Evolutionary conservation across 2,329 filamentous ascomycete species (phyloP), one percentile per base, ranked within the genome.

Genomic region (Colletotrichum musae): DNA sequence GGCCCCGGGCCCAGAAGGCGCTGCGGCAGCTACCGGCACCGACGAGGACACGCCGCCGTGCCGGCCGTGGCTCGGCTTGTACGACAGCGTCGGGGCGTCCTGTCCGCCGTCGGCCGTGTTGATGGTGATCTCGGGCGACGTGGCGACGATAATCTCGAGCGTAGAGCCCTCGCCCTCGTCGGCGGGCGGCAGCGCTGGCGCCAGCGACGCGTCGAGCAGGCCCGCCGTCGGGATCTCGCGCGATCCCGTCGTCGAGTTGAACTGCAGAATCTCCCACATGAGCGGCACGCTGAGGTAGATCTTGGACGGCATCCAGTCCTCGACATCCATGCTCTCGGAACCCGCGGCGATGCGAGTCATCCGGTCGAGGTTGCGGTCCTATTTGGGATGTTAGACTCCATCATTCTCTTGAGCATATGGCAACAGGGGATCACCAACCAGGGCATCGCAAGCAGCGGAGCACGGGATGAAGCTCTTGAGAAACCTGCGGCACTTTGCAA

Each of bases 261-360:
- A 82, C 62, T 86, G 83, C 4, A 87, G 74, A 10, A 86, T 82
- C 45, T 85, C 83, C 85, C 85, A 87, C 85, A 87, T 86, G 5
- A 87, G 72, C 1, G 84, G 83, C 1, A 86, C 83, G 68, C 83
- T 86, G 43, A 87, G 83, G 71, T 86, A 83, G 54, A 87, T 86
- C 56, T 84, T 84, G 24, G 83, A 85, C 0, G 85, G 85, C 76
- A 85, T 83, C 85, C 85, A 86, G 71, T 86, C 84, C 65, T 86
- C 83, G 15, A 81, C 80, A 41, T 86, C 83, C 66, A 85, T 80
- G 7, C 75, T 82, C 7, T 86, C 84, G 0, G 84, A 81, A 2
- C 84, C 84, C 3, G 83, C 82, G 3, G 85, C 85, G 18, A 87
- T 85, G 0, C 79, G 79, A 0, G 83, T 84, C 80, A 87, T 85